Percentiles rank a stretch among this genome's conserved stretches.
phyloP scores from a whole-genome alignment of 768 basidiomycete species.

The Gyrodon lividus region DNA sequence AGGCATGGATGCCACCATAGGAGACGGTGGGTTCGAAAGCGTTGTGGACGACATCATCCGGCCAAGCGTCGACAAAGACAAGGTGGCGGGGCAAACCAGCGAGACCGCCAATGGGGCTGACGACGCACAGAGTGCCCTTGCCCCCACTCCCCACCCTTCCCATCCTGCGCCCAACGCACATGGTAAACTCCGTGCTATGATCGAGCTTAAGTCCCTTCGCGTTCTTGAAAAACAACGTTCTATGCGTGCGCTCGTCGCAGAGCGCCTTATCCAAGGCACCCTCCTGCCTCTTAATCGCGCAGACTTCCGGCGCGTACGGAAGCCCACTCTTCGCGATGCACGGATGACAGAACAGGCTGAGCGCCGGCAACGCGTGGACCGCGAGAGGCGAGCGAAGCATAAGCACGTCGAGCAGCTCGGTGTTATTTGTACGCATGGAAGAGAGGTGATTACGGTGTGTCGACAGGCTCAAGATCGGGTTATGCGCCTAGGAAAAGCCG shows the following conservation, averaged over 20 bases:
- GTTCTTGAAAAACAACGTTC: constrained; percentile 90
- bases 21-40: constrained; percentile 67
- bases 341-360: constrained; percentile 87
- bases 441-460: constrained; percentile 67
- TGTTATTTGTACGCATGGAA: constrained; percentile 83
- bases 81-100: background rate
- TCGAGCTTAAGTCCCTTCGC: constrained; percentile 88
- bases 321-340: constrained; percentile 85
- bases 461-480: constrained; percentile 63
- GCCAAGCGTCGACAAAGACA: background rate
- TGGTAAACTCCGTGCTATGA: constrained; percentile 84
- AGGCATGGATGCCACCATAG: constrained; percentile 72
- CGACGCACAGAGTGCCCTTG: constrained; percentile 9
- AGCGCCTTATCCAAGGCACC: constrained; percentile 83
- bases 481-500: constrained; percentile 65
- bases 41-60: constrained; percentile 39
- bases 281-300: constrained; percentile 88
- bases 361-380: constrained; percentile 85
- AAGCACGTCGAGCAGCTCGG: constrained; percentile 93
- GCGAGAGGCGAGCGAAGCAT: constrained; percentile 92
- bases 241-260: constrained; percentile 81
- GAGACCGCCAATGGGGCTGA: constrained; percentile 37
- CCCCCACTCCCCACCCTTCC: constrained; percentile 20
- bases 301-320: constrained; percentile 85
- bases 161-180: constrained; percentile 65